phyloP scores from a whole-genome alignment of 441 rosid genomes.

The Sinapis alba region DNA sequence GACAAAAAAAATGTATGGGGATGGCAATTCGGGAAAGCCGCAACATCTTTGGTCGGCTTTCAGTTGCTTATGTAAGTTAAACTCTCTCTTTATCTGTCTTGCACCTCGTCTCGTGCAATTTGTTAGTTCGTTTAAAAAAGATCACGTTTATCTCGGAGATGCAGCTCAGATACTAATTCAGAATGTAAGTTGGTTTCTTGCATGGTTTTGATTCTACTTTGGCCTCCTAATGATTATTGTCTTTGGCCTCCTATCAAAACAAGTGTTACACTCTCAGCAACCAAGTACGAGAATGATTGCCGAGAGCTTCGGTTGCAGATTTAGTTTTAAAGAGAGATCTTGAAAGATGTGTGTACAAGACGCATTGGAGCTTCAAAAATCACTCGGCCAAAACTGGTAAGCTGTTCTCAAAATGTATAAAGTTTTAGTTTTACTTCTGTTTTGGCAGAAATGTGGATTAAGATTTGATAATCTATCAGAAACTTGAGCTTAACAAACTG shows the following conservation, averaged over 20 bases:
- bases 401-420: background rate
- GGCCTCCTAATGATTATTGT: background rate
- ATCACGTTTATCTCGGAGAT: conserved; percentile 88
- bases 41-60: conserved; percentile 88
- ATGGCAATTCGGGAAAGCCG: too few species aligned
- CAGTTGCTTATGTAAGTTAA: conserved; percentile 83
- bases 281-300: conserved; percentile 87
- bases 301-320: conserved; percentile 98
- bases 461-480: too few species aligned
- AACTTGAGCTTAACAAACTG: too few species aligned
- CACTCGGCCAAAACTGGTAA: conserved; percentile 90
- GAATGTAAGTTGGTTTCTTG: conserved; percentile 60
- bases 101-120: conserved; percentile 19
- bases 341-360: conserved; percentile 63
- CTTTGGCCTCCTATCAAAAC: conserved; percentile 60
- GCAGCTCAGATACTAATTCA: conserved; percentile 91
- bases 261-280: conserved; percentile 75
- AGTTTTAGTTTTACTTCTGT: background rate
- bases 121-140: conserved; percentile 80
- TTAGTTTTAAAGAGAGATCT: conserved; percentile 53
- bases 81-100: background rate
- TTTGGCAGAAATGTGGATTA: background rate
- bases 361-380: conserved; percentile 93
- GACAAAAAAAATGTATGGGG: too few species aligned
- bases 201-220: background rate